Evolutionary conservation across 2,329 filamentous ascomycete species (phyloP), one percentile per base, ranked within the genome.

Genomic region (Mycosphaerelloides madeirae): DNA sequence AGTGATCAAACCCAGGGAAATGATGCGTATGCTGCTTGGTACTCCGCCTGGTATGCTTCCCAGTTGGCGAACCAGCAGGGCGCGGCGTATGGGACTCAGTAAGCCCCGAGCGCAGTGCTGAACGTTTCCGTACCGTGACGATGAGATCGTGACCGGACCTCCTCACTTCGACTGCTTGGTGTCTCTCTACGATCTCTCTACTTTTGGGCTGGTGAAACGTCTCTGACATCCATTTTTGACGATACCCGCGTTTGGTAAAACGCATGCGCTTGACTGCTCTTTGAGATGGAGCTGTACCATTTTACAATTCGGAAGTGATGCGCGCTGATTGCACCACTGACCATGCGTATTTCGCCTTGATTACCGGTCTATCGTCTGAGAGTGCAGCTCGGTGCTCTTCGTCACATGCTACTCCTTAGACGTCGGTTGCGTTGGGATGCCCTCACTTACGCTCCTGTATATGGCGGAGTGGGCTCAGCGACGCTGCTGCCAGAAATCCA

Each of bases 71-170:
- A 46, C 29, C 45, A 48, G 33, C 46, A 44, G 41, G 29, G 46
- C 57, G 66, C 59, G 56, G 52, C 57, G 18, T 58, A 58, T 35
- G 60, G 60, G 46, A 52, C 53, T 19, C 58, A 61, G 57, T 61
- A 51, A 59, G 43, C 46, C 41, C 46, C 44, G 49, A 45, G 39
- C 47, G 41, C 42, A 44, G 47, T 54, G 48, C 51, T 54, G 45
- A 48, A 50, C 38, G 39, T 53, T 36, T 36, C 44, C 49, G 52
- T 52, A 54, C 40, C 46, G 45, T 49, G 50, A 54, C 52, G 48
- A 52, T 44, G 43, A 48, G 49, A 55, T 45, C 35, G 49, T 48
- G 41, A 37, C 42, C 35, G 44, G 48, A 38, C 37, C 20, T 37
- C 35, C 20, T 29, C 6, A 18, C 14, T 38, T 37, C 43, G 43